Conservation (phyloP, 176 grass and related monocot species). For the Oropetium thomaeum region DNA sequence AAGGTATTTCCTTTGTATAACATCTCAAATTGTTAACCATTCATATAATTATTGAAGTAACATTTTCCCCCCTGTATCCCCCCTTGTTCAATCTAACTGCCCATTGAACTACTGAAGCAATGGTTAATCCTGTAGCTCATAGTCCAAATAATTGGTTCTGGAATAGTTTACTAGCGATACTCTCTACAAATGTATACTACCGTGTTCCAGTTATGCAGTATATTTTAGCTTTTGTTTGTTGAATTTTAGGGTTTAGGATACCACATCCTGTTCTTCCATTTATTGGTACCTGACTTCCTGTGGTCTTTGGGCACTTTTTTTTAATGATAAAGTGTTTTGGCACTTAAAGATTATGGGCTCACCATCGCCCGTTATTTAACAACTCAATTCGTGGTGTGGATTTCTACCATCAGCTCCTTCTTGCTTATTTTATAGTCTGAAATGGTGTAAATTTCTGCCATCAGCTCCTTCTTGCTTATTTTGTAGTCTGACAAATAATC, state of each 20-base stretch:
- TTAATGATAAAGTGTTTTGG: no score
- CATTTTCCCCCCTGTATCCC: background rate
- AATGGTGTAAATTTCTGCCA: background rate
- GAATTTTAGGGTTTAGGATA: background rate
- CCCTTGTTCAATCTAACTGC: background rate
- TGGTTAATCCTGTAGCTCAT: background rate
- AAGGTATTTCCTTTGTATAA: slow-evolving; percentile 58
- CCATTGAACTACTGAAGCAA: background rate
- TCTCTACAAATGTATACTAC: background rate
- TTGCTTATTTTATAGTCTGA: no score
- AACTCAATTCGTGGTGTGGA: background rate
- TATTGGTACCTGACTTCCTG: background rate
- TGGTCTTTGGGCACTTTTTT: background rate
- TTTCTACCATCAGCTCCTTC: background rate
- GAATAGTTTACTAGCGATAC: background rate
- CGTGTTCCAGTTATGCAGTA: background rate
- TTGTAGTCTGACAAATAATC: background rate
- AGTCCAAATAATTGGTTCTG: background rate
- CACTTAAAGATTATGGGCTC: background rate
- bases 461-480: background rate
- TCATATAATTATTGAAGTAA: background rate
- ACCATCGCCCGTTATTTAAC: background rate
- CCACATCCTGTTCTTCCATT: background rate
- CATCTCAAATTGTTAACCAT: background rate
- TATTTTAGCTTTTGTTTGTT: background rate